Percentiles rank a stretch among this genome's conserved stretches.
These are phyloP conservation scores for Boletus sensibilis DNA, from an alignment of 768 basidiomycete genomes.

Conservation along the genomic window DNA sequence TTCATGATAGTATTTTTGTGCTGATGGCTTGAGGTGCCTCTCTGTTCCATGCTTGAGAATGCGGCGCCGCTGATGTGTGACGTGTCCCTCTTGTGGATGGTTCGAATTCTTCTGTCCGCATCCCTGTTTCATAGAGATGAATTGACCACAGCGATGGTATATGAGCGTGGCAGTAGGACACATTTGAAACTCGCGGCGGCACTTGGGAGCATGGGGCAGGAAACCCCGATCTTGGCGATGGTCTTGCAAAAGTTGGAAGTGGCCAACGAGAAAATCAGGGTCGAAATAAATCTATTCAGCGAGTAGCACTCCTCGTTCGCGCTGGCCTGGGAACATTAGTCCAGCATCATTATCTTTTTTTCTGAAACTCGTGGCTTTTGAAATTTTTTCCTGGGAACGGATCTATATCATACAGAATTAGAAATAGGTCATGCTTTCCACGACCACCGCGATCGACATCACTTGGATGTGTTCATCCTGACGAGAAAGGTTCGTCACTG, in stretches of 20 bases:
- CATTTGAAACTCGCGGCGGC: conserved; percentile 13
- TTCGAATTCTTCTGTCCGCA: conserved; percentile 17
- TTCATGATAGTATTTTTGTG: conserved; percentile 9
- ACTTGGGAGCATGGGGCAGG: background rate
- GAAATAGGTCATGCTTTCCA: background rate
- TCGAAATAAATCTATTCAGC: background rate
- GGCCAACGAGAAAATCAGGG: background rate
- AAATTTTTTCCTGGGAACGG: conserved; percentile 16
- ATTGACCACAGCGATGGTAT: conserved; percentile 5
- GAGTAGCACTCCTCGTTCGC: background rate
- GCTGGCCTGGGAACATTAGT: background rate
- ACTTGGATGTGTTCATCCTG: background rate
- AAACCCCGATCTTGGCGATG: conserved; percentile 3
- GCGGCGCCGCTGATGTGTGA: conserved; percentile 12
- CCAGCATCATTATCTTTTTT: background rate
- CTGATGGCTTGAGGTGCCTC: background rate
- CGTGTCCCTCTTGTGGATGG: background rate
- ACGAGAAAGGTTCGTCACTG: background rate
- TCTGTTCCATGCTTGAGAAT: conserved; percentile 4
- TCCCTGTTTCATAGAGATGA: conserved; percentile 26
- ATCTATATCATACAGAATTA: conserved; percentile 1
- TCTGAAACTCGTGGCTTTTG: background rate
- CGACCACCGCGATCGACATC: conserved; percentile 16
- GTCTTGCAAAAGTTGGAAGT: background rate
- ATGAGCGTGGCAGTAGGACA: conserved; percentile 1